phyloP scores from a whole-genome alignment of 2,329 filamentous ascomycete genomes.

The Apiospora malaysiana region DNA sequence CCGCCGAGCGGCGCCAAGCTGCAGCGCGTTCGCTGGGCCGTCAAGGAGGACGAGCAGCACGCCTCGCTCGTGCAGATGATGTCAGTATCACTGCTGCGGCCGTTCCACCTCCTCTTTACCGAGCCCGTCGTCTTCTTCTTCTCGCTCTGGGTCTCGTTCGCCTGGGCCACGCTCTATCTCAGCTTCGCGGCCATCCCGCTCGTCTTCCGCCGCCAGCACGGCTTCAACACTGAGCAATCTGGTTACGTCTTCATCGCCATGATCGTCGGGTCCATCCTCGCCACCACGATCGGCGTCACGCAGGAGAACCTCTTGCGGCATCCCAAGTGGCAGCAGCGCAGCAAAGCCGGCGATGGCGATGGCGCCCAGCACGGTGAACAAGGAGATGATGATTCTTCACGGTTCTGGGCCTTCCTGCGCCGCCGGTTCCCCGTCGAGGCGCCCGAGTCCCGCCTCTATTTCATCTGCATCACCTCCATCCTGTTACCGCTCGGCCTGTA shows the following conservation, averaged over 20 bases:
- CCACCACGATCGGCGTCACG: conserved; percentile 71
- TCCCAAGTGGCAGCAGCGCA: conserved; percentile 41
- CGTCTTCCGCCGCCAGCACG: conserved; percentile 72
- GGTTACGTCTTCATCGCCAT: conserved; percentile 78
- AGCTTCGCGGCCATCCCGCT: conserved; percentile 82
- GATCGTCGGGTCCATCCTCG: conserved; percentile 68
- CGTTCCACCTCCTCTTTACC: conserved; percentile 78
- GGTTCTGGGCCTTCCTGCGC: conserved; percentile 53
- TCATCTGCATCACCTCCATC: conserved; percentile 76
- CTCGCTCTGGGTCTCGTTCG: conserved; percentile 87
- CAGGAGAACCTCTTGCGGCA: conserved; percentile 71
- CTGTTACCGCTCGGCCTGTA: conserved; percentile 82
- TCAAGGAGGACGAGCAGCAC: conserved; percentile 80
- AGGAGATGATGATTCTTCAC: conserved; percentile 40
- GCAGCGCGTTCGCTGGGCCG: conserved; percentile 77
- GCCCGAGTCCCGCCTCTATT: conserved; percentile 83
- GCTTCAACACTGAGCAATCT: conserved; percentile 69
- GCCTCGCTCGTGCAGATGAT: conserved; percentile 73
- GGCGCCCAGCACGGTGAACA: conserved; percentile 45
- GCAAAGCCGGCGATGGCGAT: conserved; percentile 26
- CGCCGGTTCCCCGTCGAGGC: conserved; percentile 54
- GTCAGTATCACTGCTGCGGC: conserved; percentile 73
- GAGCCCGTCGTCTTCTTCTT: conserved; percentile 86
- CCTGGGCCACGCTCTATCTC: conserved; percentile 87
- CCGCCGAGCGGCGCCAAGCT: conserved; percentile 26